Conservation (phyloP, 2,329 filamentous ascomycete species). For the Ambrosiella cleistominuta region DNA sequence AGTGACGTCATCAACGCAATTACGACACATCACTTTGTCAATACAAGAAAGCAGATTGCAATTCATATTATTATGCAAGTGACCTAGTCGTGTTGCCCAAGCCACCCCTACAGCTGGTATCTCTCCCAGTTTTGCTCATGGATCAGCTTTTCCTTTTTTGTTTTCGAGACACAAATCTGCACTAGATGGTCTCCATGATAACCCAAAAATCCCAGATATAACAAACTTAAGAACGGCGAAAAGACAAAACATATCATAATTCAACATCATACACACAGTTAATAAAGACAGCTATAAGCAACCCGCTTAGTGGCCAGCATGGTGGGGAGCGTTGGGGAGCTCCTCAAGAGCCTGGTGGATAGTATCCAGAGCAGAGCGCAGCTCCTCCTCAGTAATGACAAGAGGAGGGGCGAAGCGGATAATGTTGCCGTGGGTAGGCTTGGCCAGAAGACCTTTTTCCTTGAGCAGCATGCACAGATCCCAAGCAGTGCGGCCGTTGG, state of each 20-base stretch:
- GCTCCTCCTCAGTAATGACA: conserved; percentile 79
- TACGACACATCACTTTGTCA: too few relatives aligned
- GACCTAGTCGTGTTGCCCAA: not conserved
- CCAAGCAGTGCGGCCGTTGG: conserved; percentile 79
- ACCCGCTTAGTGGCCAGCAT: conserved; percentile 20
- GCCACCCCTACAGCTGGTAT: not conserved
- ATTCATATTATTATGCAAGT: not conserved
- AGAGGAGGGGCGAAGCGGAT: conserved; percentile 94
- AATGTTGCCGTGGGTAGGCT: conserved; percentile 96
- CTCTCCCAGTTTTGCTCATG: not conserved
- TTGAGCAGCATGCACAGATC: conserved; percentile 92
- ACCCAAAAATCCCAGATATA: not conserved
- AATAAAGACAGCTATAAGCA: not conserved
- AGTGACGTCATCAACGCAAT: too few relatives aligned
- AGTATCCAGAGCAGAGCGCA: conserved; percentile 58
- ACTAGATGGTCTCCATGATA: not conserved
- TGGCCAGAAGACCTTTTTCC: conserved; percentile 85
- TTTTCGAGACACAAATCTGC: not conserved
- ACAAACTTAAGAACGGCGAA: not conserved
- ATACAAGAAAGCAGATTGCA: too few relatives aligned
- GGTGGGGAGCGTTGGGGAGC: conserved; percentile 42
- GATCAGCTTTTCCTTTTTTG: not conserved
- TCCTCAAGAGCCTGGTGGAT: conserved; percentile 70
- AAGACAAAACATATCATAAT: not conserved
- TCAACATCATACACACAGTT: not conserved